phyloP scores from a whole-genome alignment of 768 basidiomycete genomes.

The Cyclocybe aegerita region DNA sequence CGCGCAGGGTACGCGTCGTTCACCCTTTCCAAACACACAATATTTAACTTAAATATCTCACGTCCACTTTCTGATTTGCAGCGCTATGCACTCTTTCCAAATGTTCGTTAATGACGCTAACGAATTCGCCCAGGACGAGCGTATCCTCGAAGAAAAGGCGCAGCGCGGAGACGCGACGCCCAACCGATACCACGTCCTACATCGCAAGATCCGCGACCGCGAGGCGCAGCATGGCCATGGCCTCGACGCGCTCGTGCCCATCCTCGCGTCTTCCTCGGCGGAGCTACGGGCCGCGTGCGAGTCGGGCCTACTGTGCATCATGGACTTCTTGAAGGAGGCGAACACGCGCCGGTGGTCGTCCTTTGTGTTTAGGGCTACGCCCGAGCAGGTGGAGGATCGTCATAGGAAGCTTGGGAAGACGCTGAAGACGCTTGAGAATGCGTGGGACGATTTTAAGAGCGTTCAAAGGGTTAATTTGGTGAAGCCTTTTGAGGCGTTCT shows the following conservation, averaged over 20 bases:
- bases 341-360: slow-evolving; percentile 37
- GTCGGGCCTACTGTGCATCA: slow-evolving; percentile 17
- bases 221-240: slow-evolving; percentile 41
- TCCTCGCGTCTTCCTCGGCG: slow-evolving; percentile 33
- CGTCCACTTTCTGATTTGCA: too few relatives aligned
- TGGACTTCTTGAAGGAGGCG: slow-evolving; percentile 34
- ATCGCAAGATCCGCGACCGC: slow-evolving; percentile 26
- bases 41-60: too few relatives aligned
- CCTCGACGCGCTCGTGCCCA: slow-evolving; percentile 40
- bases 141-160: too few relatives aligned
- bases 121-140: slow-evolving; percentile 10
- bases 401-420: slow-evolving; percentile 24
- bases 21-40: neutral
- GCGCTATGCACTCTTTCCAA: slow-evolving; percentile 38
- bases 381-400: slow-evolving; percentile 20
- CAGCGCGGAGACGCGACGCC: neutral
- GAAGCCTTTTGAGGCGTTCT: slow-evolving; percentile 40
- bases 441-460: slow-evolving; percentile 31
- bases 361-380: slow-evolving; percentile 22
- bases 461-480: slow-evolving; percentile 34
- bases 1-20: slow-evolving; percentile 30
- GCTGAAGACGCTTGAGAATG: slow-evolving; percentile 22
- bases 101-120: slow-evolving; percentile 34
- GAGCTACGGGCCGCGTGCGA: slow-evolving; percentile 33
- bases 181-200: slow-evolving; percentile 29